These are phyloP conservation scores for Chaetomium tenue DNA, from an alignment of 495 filamentous ascomycete genomes.

Conservation along the genomic window DNA sequence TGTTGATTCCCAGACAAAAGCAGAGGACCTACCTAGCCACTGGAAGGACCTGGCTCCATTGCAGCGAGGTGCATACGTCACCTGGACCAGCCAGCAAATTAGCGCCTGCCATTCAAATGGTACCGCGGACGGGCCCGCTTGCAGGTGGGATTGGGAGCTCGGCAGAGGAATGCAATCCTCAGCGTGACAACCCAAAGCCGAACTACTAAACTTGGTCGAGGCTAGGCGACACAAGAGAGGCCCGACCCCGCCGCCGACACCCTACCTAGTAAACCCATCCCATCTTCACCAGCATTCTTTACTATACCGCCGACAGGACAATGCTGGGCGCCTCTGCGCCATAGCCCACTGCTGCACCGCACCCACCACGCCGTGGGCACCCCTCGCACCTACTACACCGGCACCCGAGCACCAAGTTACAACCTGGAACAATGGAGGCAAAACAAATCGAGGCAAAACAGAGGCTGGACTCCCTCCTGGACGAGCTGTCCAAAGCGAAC, in stretches of 20 bases:
- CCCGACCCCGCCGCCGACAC: neutral
- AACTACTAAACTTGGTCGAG: too few species aligned
- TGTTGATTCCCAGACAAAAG: too few species aligned
- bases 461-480: constrained; percentile 51
- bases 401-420: neutral
- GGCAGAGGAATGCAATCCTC: too few species aligned
- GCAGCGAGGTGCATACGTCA: constrained; percentile 9
- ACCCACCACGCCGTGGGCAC: neutral
- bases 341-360: neutral
- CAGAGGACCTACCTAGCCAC: too few species aligned
- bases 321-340: constrained; percentile 6
- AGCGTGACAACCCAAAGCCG: too few species aligned
- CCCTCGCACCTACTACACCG: too few species aligned
- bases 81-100: constrained; percentile 2
- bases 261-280: neutral
- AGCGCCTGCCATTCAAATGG: constrained; percentile 2
- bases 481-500: constrained; percentile 68
- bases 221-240: neutral
- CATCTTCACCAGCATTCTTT: neutral
- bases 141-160: neutral
- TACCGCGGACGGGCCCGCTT: neutral
- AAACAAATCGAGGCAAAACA: constrained; percentile 24
- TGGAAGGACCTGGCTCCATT: neutral
- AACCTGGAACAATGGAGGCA: constrained; percentile 23
- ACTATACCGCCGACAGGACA: neutral